These are phyloP conservation scores for Sideroxylon spinosum DNA, from an alignment of 179 eudicot genomes.

Conservation along the genomic window DNA sequence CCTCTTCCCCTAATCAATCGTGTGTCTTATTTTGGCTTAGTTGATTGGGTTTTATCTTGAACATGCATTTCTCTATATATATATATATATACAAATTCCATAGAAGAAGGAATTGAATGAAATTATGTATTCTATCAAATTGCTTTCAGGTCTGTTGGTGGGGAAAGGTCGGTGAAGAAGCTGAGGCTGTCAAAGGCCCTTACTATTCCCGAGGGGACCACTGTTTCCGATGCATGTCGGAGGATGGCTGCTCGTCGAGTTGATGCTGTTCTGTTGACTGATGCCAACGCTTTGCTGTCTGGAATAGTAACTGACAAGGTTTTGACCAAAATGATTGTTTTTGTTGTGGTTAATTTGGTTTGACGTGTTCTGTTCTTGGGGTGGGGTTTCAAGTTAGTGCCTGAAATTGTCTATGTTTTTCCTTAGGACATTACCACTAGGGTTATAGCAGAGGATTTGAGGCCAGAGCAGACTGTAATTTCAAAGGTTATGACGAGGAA, in stretches of 20 bases:
- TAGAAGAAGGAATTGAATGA: not conserved
- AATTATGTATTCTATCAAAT: not conserved
- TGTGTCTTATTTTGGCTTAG: constrained; percentile 12
- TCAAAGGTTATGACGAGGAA: constrained; percentile 95
- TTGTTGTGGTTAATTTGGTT: not conserved
- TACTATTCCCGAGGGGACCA: constrained; percentile 92
- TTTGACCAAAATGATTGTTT: not conserved
- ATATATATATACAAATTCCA: no score
- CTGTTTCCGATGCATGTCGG: constrained; percentile 89
- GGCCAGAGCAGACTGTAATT: constrained; percentile 79
- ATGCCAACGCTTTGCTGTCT: constrained; percentile 88
- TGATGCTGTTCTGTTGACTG: constrained; percentile 87
- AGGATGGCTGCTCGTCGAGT: constrained; percentile 93
- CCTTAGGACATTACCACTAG: constrained; percentile 82
- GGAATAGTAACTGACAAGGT: constrained; percentile 98
- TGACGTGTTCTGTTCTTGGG: not conserved
- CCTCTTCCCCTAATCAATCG: constrained; percentile 48
- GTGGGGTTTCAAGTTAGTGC: not conserved
- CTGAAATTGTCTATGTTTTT: not conserved
- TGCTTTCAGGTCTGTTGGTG: constrained; percentile 34
- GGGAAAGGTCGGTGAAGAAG: constrained; percentile 98
- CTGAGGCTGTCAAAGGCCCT: constrained; percentile 87
- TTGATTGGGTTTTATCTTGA: not conserved
- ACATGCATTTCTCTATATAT: no score
- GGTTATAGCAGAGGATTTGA: constrained; percentile 89